These are phyloP conservation scores for Leccinellum albellum DNA, from an alignment of 768 basidiomycete genomes.

Conservation along the genomic window DNA sequence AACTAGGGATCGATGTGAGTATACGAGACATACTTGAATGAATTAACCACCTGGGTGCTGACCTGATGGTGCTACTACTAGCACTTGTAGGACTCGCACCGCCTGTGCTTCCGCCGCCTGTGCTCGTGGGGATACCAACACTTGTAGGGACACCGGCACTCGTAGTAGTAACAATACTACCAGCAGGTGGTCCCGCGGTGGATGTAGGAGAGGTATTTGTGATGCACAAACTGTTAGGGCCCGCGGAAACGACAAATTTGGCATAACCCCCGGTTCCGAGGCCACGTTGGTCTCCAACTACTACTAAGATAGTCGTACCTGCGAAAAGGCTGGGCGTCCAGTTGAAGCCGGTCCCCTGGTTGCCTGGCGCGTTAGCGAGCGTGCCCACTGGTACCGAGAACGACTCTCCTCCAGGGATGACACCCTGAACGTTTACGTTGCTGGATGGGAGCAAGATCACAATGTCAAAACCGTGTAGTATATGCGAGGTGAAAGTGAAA, in stretches of 20 bases:
- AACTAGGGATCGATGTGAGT: neutral
- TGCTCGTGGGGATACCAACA: no score
- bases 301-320: neutral
- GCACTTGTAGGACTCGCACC: no score
- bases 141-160: no score
- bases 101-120: no score
- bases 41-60: neutral
- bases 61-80: neutral
- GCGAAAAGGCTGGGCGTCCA: neutral
- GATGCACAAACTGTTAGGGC: neutral
- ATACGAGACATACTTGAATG: neutral
- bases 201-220: neutral
- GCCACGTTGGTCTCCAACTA: neutral
- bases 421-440: neutral
- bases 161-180: neutral
- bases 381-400: neutral
- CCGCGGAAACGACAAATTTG: neutral
- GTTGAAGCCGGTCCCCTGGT: neutral
- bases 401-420: neutral
- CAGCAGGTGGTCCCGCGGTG: neutral
- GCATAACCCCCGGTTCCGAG: neutral
- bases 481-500: neutral
- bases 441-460: neutral
- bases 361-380: neutral
- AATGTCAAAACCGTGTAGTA: no score